Evolutionary conservation across 176 grass and related monocot genomes (phyloP).

Genomic region (Avena atlantica): DNA sequence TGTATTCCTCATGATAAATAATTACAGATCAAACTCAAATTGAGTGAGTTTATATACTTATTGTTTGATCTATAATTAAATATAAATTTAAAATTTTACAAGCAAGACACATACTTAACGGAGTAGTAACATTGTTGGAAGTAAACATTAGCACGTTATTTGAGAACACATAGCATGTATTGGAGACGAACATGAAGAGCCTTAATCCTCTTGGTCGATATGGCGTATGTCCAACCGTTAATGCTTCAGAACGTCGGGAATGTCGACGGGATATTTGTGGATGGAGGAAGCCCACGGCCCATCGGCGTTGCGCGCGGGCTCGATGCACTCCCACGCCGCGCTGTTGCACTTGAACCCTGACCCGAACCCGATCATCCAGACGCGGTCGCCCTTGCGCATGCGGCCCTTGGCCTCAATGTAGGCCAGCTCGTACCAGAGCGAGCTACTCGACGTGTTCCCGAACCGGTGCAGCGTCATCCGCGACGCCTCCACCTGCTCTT

Average conservation of each 20-base stretch:
- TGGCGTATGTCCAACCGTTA: neutral
- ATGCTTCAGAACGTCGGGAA: conserved; percentile 60
- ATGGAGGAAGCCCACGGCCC: conserved; percentile 56
- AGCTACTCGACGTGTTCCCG: conserved; percentile 93
- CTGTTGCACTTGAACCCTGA: conserved; percentile 98
- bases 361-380: conserved; percentile 92
- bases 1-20: too few relatives aligned
- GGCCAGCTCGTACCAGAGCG: conserved; percentile 88
- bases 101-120: too few relatives aligned
- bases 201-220: too few relatives aligned
- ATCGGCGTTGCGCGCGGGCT: conserved; percentile 38
- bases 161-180: neutral
- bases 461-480: conserved; percentile 84
- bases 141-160: neutral
- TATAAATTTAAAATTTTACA: too few relatives aligned
- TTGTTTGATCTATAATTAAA: too few relatives aligned
- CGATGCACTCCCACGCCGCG: conserved; percentile 77
- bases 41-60: too few relatives aligned
- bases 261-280: conserved; percentile 59
- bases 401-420: conserved; percentile 84
- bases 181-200: too few relatives aligned
- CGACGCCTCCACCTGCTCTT: conserved; percentile 81
- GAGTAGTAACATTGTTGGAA: neutral
- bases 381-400: conserved; percentile 63
- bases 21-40: too few relatives aligned